A percentile compares a stretch with the other conserved stretches of the same genome.
Evolutionary conservation across 257 asterid genomes (phyloP).

Genomic region (Primulina huaijiensis): DNA sequence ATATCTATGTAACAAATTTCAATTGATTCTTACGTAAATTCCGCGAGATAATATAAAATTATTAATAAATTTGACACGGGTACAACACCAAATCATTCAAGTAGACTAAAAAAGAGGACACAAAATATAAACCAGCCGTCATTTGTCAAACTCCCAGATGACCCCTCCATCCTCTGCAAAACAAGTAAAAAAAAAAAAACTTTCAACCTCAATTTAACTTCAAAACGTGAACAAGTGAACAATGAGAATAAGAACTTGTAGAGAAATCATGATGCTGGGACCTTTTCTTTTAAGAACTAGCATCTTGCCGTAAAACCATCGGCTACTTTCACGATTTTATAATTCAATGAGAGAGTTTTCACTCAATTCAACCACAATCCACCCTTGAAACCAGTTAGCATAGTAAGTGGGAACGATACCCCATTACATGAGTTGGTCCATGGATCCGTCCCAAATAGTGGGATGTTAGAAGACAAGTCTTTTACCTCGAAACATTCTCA

Average conservation of each 20-base stretch:
- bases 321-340: not conserved
- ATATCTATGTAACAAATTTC: too few species aligned
- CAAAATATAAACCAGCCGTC: not conserved
- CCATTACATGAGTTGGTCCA: not conserved
- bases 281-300: not conserved
- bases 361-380: not conserved
- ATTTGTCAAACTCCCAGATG: not conserved
- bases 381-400: not conserved
- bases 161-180: not conserved
- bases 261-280: not conserved
- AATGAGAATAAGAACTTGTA: not conserved
- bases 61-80: too few species aligned
- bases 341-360: not conserved
- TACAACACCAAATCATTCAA: not conserved
- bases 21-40: too few species aligned
- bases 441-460: not conserved
- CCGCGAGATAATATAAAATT: too few species aligned
- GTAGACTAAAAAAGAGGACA: not conserved
- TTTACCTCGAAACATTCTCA: not conserved
- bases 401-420: not conserved
- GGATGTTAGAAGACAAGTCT: not conserved
- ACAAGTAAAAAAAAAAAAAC: not conserved
- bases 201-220: too few species aligned
- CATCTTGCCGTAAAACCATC: not conserved
- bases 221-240: not conserved